phyloP scores from a whole-genome alignment of 257 asterid species.

The Capsicum chinense region DNA sequence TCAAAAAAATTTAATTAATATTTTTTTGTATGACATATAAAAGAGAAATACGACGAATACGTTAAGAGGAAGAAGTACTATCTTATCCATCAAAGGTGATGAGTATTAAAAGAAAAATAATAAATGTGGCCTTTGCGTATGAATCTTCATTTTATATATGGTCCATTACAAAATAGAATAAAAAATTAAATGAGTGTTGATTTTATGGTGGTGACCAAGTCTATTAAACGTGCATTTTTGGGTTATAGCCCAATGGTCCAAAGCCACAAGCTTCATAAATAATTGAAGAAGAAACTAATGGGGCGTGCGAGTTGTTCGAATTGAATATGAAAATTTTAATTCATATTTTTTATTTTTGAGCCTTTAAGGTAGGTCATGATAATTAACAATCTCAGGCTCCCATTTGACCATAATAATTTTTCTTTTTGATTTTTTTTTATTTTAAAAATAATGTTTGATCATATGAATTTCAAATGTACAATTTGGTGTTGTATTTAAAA shows the following conservation, averaged over 20 bases:
- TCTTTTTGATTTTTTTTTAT: too few species aligned
- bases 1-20: neutral
- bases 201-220: conserved; percentile 17
- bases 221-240: neutral
- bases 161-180: neutral
- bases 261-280: neutral
- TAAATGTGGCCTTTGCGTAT: conserved; percentile 36
- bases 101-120: conserved; percentile 30
- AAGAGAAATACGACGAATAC: neutral
- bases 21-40: neutral
- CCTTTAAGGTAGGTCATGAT: too few species aligned
- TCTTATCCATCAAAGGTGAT: conserved; percentile 31
- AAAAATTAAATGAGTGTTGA: neutral
- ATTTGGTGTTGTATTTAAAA: too few species aligned
- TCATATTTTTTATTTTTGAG: too few species aligned
- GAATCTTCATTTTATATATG: neutral
- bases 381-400: too few species aligned
- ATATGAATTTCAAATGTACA: too few species aligned
- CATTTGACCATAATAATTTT: too few species aligned
- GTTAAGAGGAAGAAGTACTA: neutral
- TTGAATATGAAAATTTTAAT: too few species aligned
- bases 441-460: too few species aligned
- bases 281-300: neutral
- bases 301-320: too few species aligned
- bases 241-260: neutral